phyloP scores from a whole-genome alignment of 1,284 basidiomycete genomes.

The Malassezia nana region DNA sequence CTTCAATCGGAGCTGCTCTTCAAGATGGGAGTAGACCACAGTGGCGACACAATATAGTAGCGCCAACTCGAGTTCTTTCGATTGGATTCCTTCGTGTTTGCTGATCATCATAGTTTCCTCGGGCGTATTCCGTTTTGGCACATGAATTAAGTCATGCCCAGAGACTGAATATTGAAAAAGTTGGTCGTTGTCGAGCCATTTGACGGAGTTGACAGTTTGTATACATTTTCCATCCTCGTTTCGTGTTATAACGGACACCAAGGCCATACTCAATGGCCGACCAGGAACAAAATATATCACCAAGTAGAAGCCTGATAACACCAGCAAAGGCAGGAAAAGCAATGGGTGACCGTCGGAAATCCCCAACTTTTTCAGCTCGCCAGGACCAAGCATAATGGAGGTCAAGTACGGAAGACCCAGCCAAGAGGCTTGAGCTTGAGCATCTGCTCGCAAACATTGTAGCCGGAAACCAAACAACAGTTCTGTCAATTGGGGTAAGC shows the following conservation, averaged over 20 bases:
- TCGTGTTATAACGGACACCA: constrained; percentile 2
- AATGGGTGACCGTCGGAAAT: constrained; percentile 5
- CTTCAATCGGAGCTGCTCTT: constrained; percentile 11
- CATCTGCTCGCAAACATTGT: background rate
- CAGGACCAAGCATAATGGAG: background rate
- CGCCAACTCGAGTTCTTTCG: constrained; percentile 10
- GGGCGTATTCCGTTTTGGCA: background rate
- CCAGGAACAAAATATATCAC: constrained; percentile 3
- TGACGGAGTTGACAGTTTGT: constrained; percentile 14
- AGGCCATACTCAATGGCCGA: constrained; percentile 1
- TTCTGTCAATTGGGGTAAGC: background rate
- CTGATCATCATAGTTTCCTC: background rate
- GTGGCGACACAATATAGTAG: constrained; percentile 14
- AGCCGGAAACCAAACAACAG: constrained; percentile 4
- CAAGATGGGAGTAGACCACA: constrained; percentile 15
- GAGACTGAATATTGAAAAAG: background rate
- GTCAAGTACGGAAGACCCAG: constrained; percentile 4
- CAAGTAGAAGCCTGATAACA: constrained; percentile 4
- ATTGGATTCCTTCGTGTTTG: background rate
- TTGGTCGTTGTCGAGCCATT: constrained; percentile 11
- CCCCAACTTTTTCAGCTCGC: constrained; percentile 10
- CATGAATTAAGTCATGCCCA: background rate
- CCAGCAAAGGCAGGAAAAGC: constrained; percentile 7
- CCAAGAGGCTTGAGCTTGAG: constrained; percentile 8
- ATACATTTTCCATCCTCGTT: constrained; percentile 7